Evolutionary conservation across 257 asterid genomes (phyloP), one percentile per base, ranked within the genome.

Genomic region (Solanum etuberosum): DNA sequence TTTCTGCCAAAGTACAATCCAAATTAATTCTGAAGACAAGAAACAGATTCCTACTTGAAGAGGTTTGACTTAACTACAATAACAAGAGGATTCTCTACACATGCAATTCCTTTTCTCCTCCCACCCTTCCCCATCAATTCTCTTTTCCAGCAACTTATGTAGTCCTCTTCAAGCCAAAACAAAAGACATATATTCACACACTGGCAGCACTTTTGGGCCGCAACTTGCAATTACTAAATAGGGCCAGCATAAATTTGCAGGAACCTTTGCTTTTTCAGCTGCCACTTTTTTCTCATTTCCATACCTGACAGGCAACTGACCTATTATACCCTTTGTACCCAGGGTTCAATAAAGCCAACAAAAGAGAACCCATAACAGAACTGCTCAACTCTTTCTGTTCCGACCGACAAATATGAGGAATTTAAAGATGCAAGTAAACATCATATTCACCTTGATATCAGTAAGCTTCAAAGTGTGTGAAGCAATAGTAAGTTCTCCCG

Each of bases 401-500:
- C 6, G 7, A 48, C 42, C 5, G 20, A 31, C 43, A 81, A 48
- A 48, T 48, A 81, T 48, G 68, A 81, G 85, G 68, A 81, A 48
- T 81, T 46, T 29, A 29, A 48, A 81, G 85, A 48, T 48, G 31
- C 42, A 21, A 46, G 67, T 29, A 81, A 81, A 48, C 40, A 81
- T 42, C 61, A 80, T 15, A 86, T 25, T 48, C 67, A 91, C 93
- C 93, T 95, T 96, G 90, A 96, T 94, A 86, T 97, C 99, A 87
- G 92, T 90, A 27, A 92, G 95, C 90, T 94, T 92, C 91, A 97
- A 89, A 82, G 92, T 91, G 77, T 92, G 93, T 14, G 89, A 31
- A 15, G 91, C 94, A 57, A 97, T 87, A 51, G 92, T 91, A 54
- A 93, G 87, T 91, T 95, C 98, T 40, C 98, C 98, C 1, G 94